These are phyloP conservation scores for Glonium stellatum DNA, from an alignment of 495 filamentous ascomycete genomes.

Conservation along the genomic window DNA sequence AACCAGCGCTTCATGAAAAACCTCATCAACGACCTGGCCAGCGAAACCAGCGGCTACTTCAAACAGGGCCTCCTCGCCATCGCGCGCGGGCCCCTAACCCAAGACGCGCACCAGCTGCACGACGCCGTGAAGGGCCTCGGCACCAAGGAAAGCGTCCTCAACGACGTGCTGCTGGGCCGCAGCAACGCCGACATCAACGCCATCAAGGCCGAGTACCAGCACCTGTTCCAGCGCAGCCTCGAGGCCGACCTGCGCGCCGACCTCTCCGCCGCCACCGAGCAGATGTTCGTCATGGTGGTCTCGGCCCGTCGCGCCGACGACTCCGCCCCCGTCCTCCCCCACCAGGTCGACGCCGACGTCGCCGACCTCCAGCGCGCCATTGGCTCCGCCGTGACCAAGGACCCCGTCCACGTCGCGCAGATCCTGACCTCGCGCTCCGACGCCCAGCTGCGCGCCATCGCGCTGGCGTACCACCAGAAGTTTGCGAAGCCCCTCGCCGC, in stretches of 20 bases:
- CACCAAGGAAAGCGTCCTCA: slow-evolving; percentile 77
- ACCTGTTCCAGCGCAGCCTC: slow-evolving; percentile 51
- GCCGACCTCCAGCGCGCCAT: slow-evolving; percentile 65
- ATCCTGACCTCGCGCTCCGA: slow-evolving; percentile 68
- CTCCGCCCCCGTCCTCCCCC: slow-evolving; percentile 58
- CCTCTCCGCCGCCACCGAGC: slow-evolving; percentile 74
- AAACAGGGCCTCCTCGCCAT: slow-evolving; percentile 61
- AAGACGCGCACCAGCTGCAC: slow-evolving; percentile 59
- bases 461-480: slow-evolving; percentile 57
- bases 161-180: slow-evolving; percentile 76
- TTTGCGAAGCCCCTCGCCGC: slow-evolving; percentile 61
- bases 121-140: slow-evolving; percentile 69
- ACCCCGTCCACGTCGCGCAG: slow-evolving; percentile 68
- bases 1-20: slow-evolving; percentile 52
- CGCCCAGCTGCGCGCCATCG: slow-evolving; percentile 74
- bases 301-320: slow-evolving; percentile 68
- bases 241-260: slow-evolving; percentile 66
- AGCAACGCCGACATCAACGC: slow-evolving; percentile 76
- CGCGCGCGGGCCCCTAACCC: slow-evolving; percentile 65
- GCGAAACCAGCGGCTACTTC: slow-evolving; percentile 69
- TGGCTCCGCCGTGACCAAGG: slow-evolving; percentile 61
- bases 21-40: slow-evolving; percentile 66
- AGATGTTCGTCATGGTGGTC: slow-evolving; percentile 72
- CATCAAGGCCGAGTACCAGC: slow-evolving; percentile 71
- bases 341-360: slow-evolving; percentile 64